A percentile compares a stretch with the other conserved stretches of the same genome.
phyloP scores from a whole-genome alignment of 345 rosid species.

The Corchorus olitorius region DNA sequence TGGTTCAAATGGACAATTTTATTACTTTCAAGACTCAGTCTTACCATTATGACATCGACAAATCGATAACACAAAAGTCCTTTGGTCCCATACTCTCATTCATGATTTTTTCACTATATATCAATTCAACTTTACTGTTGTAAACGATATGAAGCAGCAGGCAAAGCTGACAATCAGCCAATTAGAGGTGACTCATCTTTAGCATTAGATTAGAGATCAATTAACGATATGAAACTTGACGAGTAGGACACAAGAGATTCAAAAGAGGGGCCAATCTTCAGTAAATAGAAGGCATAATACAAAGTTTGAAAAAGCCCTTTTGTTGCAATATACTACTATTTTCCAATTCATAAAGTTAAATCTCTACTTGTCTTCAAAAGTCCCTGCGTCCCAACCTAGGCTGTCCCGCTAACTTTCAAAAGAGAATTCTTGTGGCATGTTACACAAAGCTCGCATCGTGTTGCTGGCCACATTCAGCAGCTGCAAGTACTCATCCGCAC shows the following conservation, averaged over 20 bases:
- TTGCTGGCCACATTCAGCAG: constrained; percentile 78
- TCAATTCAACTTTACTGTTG: not conserved
- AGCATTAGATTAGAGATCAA: not conserved
- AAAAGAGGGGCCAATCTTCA: not conserved
- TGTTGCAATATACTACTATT: not conserved
- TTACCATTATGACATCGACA: not conserved
- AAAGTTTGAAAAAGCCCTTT: not conserved
- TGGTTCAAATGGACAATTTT: constrained; percentile 5
- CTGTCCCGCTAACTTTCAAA: constrained; percentile 32
- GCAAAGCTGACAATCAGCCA: not conserved
- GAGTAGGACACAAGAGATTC: not conserved
- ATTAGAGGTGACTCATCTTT: not conserved
- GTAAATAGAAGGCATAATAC: not conserved
- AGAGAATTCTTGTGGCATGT: constrained; percentile 74
- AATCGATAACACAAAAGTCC: not conserved
- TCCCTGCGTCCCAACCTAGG: constrained; percentile 1
- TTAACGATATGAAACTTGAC: not conserved
- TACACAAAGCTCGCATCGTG: constrained; percentile 62
- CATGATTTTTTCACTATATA: not conserved
- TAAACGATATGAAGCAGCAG: not conserved
- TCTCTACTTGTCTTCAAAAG: not conserved
- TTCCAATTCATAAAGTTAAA: not conserved
- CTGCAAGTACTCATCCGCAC: constrained; percentile 97
- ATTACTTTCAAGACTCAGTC: not conserved
- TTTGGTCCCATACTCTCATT: not conserved